Evolutionary conservation across 2,329 filamentous ascomycete genomes (phyloP).

Genomic region (Alternaria arbusti): DNA sequence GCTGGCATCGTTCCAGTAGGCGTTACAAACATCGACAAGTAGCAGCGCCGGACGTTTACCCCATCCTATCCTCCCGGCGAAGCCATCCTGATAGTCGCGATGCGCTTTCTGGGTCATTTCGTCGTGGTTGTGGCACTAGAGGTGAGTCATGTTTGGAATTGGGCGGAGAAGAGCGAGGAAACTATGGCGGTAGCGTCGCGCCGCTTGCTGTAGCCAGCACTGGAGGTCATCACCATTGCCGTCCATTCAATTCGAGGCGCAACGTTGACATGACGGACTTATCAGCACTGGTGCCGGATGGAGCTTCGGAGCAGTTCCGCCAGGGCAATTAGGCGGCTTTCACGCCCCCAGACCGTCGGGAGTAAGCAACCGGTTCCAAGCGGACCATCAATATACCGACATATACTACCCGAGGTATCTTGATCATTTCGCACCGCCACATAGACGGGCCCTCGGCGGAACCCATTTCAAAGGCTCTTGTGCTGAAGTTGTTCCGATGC

Average conservation of each 20-base stretch:
- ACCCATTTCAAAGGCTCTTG: constrained; percentile 14
- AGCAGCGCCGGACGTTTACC: constrained; percentile 52
- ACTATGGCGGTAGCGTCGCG: constrained; percentile 6
- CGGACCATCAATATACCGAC: constrained; percentile 39
- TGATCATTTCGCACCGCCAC: constrained; percentile 28
- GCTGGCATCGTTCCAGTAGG: constrained; percentile 54
- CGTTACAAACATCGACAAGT: constrained; percentile 57
- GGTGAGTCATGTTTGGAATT: constrained; percentile 10
- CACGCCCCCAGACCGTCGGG: constrained; percentile 25
- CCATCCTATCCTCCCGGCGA: constrained; percentile 54
- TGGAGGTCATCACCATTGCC: constrained; percentile 6
- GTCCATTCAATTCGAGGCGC: constrained; percentile 4
- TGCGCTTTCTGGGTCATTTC: constrained; percentile 23
- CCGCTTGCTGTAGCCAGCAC: constrained; percentile 3
- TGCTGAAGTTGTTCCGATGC: constrained; percentile 12
- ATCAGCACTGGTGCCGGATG: constrained; percentile 14
- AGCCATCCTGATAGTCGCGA: constrained; percentile 34
- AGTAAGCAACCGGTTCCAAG: constrained; percentile 29
- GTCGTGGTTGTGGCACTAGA: constrained; percentile 13
- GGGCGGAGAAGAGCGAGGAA: constrained; percentile 2
- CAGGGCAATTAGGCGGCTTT: constrained; percentile 16
- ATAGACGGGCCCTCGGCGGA: constrained; percentile 16
- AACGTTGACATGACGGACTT: neutral
- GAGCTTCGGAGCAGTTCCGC: constrained; percentile 20
- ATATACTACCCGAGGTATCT: constrained; percentile 33